Percentiles rank a stretch among this genome's conserved stretches.
phyloP scores from a whole-genome alignment of 148 eudicot genomes.

The Heliosperma pusillum region DNA sequence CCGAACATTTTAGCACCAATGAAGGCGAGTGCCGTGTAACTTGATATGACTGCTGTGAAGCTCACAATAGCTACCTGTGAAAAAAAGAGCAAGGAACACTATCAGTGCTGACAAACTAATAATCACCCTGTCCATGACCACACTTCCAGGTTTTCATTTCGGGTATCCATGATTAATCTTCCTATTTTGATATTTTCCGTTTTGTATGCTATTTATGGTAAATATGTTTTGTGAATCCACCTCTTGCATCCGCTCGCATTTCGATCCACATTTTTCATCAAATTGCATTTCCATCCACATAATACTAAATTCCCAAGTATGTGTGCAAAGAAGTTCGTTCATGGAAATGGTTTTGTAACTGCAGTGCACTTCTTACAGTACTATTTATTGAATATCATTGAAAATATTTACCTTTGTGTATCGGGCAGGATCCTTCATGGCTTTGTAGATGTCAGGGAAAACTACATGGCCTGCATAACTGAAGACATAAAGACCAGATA shows the following conservation, averaged over 20 bases:
- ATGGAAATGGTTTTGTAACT: not conserved
- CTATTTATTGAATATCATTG: not conserved
- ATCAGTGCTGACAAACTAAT: not conserved
- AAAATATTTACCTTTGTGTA: constrained; percentile 49
- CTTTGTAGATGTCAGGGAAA: constrained; percentile 59
- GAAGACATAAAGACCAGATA: constrained; percentile 66
- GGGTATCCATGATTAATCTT: not conserved
- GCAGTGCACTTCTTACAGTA: not conserved
- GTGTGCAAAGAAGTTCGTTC: not conserved
- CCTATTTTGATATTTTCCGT: not conserved
- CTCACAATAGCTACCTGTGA: constrained; percentile 63
- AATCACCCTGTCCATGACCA: not conserved
- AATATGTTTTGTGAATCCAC: not conserved
- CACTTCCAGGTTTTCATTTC: not conserved
- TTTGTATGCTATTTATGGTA: not conserved
- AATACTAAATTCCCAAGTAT: not conserved
- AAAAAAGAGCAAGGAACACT: not conserved
- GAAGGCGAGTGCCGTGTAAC: constrained; percentile 59
- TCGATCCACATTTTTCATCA: not conserved
- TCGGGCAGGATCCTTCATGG: constrained; percentile 68
- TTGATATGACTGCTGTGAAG: constrained; percentile 50
- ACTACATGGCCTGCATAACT: constrained; percentile 77
- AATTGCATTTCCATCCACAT: not conserved
- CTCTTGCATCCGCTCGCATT: not conserved
- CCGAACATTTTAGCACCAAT: constrained; percentile 74